Evolutionary conservation across 1,284 basidiomycete species (phyloP).

Genomic region (Leccinum angustisporum): DNA sequence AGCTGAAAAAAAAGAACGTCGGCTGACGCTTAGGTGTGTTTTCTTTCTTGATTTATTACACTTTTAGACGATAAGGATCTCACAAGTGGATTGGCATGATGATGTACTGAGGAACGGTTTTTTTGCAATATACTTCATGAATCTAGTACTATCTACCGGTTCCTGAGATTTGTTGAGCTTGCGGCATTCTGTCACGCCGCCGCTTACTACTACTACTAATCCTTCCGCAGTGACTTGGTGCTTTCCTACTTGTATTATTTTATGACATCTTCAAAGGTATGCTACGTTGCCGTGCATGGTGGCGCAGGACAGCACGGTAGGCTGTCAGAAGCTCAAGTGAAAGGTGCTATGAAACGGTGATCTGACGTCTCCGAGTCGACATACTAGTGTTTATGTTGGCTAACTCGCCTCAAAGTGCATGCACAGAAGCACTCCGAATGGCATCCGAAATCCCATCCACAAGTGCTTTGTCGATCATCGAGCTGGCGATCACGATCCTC

Average conservation of each 20-base stretch:
- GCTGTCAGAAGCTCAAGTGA: conserved; percentile 48
- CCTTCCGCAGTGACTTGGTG: not conserved
- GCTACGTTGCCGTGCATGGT: conserved; percentile 59
- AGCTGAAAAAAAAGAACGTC: not conserved
- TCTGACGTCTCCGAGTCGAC: not conserved
- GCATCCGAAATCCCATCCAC: conserved; percentile 14
- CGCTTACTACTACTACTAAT: not conserved
- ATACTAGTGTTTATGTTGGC: not conserved
- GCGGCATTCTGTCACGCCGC: not conserved
- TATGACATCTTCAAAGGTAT: conserved; percentile 16
- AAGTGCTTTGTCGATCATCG: conserved; percentile 45
- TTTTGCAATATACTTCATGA: conserved; percentile 22
- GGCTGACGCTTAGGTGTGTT: conserved; percentile 12
- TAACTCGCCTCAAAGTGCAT: conserved; percentile 41
- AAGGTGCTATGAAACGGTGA: conserved; percentile 53
- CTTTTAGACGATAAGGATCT: conserved; percentile 9
- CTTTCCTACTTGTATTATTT: not conserved
- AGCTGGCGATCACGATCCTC: conserved; percentile 51
- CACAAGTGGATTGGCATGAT: not conserved
- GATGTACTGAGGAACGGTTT: conserved; percentile 2
- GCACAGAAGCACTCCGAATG: conserved; percentile 36
- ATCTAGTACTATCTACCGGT: conserved; percentile 29
- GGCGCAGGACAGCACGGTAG: conserved; percentile 61
- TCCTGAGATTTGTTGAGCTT: not conserved
- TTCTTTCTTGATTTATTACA: conserved; percentile 10